Evolutionary conservation across 176 grass and related monocot genomes (phyloP).

Genomic region (Cocos nucifera): DNA sequence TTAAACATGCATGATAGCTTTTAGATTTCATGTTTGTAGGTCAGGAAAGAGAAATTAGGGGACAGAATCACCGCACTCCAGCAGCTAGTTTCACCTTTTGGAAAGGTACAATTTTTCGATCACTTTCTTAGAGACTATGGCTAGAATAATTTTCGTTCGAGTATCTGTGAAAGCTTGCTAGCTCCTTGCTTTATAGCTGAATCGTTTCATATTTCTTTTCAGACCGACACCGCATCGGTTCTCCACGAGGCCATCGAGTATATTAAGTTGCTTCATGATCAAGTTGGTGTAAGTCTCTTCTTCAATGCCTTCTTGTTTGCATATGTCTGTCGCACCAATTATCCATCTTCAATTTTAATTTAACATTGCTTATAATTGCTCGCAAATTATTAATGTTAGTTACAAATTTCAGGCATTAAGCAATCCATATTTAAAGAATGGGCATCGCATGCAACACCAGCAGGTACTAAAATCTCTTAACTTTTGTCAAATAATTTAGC

Average conservation of each 20-base stretch:
- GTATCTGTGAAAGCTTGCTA: not conserved
- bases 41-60: constrained; percentile 96
- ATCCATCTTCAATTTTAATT: too few relatives aligned
- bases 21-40: constrained; percentile 30
- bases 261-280: constrained; percentile 83
- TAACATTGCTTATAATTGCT: too few relatives aligned
- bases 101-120: constrained; percentile 51
- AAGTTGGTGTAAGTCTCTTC: constrained; percentile 59
- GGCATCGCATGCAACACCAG: constrained; percentile 29
- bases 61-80: constrained; percentile 99
- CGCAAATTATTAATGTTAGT: too few relatives aligned
- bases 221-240: constrained; percentile 97
- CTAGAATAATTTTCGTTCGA: not conserved
- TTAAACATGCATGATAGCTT: constrained; percentile 8
- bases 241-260: constrained; percentile 92
- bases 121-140: too few relatives aligned
- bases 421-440: constrained; percentile 62
- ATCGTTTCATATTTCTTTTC: constrained; percentile 2
- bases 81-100: constrained; percentile 96
- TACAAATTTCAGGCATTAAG: constrained; percentile 47
- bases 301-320: not conserved
- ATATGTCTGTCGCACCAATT: too few relatives aligned
- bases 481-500: too few relatives aligned
- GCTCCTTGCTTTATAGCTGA: not conserved
- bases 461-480: constrained; percentile 28